phyloP scores from a whole-genome alignment of 306 rosid genomes.

The Cucurbita maxima region DNA sequence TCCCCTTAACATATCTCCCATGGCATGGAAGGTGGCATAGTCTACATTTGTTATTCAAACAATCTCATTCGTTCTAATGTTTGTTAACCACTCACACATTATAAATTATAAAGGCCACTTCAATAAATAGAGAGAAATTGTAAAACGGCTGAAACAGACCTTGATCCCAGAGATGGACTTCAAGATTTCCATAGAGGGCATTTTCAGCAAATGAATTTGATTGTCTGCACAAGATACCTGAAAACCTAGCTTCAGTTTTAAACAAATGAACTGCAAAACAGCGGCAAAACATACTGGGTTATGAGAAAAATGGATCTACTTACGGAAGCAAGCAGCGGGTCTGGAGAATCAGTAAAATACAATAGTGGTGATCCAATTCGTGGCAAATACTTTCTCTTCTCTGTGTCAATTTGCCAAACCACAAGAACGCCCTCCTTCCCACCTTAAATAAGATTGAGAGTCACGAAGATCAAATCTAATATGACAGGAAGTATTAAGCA shows the following conservation, averaged over 20 bases:
- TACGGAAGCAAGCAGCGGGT: slow-evolving; percentile 67
- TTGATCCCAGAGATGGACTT: slow-evolving; percentile 91
- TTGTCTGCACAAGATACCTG: slow-evolving; percentile 94
- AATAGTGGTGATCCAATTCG: slow-evolving; percentile 84
- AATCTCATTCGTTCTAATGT: background rate
- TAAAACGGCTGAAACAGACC: slow-evolving; percentile 29
- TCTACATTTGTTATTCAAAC: background rate
- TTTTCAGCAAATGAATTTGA: slow-evolving; percentile 65
- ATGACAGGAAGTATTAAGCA: background rate
- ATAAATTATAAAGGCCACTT: background rate
- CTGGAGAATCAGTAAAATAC: slow-evolving; percentile 64
- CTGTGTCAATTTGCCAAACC: slow-evolving; percentile 86
- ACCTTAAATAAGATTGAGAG: slow-evolving; percentile 31
- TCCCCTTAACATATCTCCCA: background rate
- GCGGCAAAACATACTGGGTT: background rate
- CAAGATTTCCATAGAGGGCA: slow-evolving; percentile 73
- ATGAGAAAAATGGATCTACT: slow-evolving; percentile 16
- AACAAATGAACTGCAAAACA: slow-evolving; percentile 1
- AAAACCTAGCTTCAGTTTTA: slow-evolving; percentile 33
- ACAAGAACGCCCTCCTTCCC: slow-evolving; percentile 94
- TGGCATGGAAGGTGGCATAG: background rate
- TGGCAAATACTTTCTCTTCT: slow-evolving; percentile 65
- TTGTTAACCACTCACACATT: background rate
- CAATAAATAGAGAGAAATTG: background rate
- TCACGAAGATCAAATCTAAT: slow-evolving; percentile 14